A percentile compares a stretch with the other conserved stretches of the same genome.
phyloP scores from a whole-genome alignment of 2,329 filamentous ascomycete genomes.

The Pyrenophora tritici-repentis region DNA sequence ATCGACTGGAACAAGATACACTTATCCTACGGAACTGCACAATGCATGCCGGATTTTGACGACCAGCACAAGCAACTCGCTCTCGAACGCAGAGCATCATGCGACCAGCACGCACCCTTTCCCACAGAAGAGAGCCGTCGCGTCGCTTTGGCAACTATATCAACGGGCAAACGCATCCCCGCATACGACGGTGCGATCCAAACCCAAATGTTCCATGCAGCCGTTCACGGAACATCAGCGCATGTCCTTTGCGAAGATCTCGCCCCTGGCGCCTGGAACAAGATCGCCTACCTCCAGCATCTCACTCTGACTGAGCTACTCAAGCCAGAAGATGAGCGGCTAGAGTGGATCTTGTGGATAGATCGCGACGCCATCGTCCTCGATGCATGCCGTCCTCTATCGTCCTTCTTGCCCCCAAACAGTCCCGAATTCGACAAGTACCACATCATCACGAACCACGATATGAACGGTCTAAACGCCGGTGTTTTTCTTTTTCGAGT shows the following conservation, averaged over 20 bases:
- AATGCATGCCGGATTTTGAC: constrained; percentile 22
- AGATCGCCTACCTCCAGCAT: constrained; percentile 52
- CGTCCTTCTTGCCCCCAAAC: constrained; percentile 45
- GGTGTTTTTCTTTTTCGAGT: constrained; percentile 51
- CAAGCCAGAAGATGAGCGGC: constrained; percentile 45
- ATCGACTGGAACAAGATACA: constrained; percentile 13
- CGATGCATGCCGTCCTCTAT: constrained; percentile 49
- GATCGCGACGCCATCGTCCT: constrained; percentile 53
- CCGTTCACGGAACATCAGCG: constrained; percentile 49
- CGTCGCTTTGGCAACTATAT: constrained; percentile 45
- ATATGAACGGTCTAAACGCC: constrained; percentile 50
- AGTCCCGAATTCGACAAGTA: constrained; percentile 17
- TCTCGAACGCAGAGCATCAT: constrained; percentile 15
- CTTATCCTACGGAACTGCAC: constrained; percentile 20
- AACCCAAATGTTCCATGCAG: constrained; percentile 50
- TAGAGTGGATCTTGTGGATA: constrained; percentile 53
- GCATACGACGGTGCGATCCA: constrained; percentile 50
- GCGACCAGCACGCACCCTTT: constrained; percentile 22
- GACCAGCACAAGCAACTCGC: constrained; percentile 12
- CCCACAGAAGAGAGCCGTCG: constrained; percentile 14
- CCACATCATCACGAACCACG: constrained; percentile 46
- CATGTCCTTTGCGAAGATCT: constrained; percentile 50
- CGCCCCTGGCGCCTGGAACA: constrained; percentile 52
- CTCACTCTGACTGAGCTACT: constrained; percentile 44
- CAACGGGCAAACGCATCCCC: constrained; percentile 37